A percentile compares a stretch with the other conserved stretches of the same genome.
These are phyloP conservation scores for Leccinum subgranulosum DNA, from an alignment of 768 basidiomycete genomes.

Conservation along the genomic window DNA sequence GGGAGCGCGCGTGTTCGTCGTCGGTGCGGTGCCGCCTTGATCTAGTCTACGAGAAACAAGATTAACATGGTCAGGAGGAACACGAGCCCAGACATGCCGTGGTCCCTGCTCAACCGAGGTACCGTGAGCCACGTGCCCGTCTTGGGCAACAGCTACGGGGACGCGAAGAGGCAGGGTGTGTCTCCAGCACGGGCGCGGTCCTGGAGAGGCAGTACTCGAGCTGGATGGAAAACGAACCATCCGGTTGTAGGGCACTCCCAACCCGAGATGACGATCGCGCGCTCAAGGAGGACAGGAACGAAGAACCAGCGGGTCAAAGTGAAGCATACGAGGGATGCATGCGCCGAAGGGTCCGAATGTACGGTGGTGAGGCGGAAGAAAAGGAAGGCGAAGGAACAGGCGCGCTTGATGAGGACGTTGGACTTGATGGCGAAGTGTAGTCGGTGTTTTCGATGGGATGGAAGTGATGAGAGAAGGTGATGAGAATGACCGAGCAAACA, in stretches of 20 bases:
- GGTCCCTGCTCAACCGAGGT: slow-evolving; percentile 74
- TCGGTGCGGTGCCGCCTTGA: slow-evolving; percentile 41
- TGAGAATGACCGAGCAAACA: slow-evolving; percentile 65
- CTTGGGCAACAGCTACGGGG: slow-evolving; percentile 32
- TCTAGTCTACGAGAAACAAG: slow-evolving; percentile 43
- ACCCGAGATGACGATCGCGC: slow-evolving; percentile 62
- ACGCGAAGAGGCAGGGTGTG: slow-evolving; percentile 64
- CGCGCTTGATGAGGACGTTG: slow-evolving; percentile 77
- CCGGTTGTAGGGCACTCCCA: slow-evolving; percentile 70
- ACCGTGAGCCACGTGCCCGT: slow-evolving; percentile 39
- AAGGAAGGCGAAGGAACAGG: slow-evolving; percentile 69
- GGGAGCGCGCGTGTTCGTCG: slow-evolving; percentile 36
- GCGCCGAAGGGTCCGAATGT: slow-evolving; percentile 38
- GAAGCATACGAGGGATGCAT: slow-evolving; percentile 57
- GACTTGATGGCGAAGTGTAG: slow-evolving; percentile 52
- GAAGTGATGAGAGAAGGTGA: slow-evolving; percentile 75
- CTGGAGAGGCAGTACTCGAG: slow-evolving; percentile 52
- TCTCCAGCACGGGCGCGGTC: slow-evolving; percentile 48
- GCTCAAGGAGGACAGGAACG: slow-evolving; percentile 46
- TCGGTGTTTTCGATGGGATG: slow-evolving; percentile 61
- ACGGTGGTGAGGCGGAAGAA: slow-evolving; percentile 53
- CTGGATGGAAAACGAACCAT: slow-evolving; percentile 47
- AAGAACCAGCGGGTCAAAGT: slow-evolving; percentile 85
- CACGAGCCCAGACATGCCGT: slow-evolving; percentile 92
- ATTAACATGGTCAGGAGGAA: slow-evolving; percentile 36